phyloP scores from a whole-genome alignment of 2,329 filamentous ascomycete species.

The Cryoendolithus antarcticus region DNA sequence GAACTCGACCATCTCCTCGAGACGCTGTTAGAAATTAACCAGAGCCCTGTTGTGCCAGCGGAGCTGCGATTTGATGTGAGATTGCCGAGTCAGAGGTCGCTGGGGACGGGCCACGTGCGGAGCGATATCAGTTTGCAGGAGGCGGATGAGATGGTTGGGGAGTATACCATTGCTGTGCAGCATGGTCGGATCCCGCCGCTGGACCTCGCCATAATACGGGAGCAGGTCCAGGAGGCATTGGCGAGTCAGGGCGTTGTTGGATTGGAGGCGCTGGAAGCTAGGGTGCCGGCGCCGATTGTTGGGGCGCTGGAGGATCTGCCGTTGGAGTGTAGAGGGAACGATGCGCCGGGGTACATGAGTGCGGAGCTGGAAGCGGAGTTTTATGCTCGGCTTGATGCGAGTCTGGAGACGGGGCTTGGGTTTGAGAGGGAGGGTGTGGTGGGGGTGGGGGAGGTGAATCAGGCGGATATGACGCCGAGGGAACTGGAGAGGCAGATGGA shows the following conservation, averaged over 20 bases:
- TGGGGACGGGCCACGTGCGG: slow-evolving; percentile 20
- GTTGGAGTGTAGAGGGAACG: slow-evolving; percentile 36
- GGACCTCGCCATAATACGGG: slow-evolving; percentile 20
- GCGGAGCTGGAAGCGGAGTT: slow-evolving; percentile 64
- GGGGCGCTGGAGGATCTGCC: slow-evolving; percentile 14
- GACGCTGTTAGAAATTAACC: slow-evolving; percentile 79
- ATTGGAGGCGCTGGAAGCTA: slow-evolving; percentile 29
- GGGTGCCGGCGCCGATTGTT: slow-evolving; percentile 26
- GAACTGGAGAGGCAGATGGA: slow-evolving; percentile 37
- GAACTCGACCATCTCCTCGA: slow-evolving; percentile 85
- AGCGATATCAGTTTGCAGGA: slow-evolving; percentile 18
- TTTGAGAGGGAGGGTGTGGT: no score
- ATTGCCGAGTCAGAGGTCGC: slow-evolving; percentile 49
- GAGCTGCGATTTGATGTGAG: slow-evolving; percentile 48
- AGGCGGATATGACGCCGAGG: slow-evolving; percentile 30
- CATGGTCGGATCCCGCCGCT: slow-evolving; percentile 19
- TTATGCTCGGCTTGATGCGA: slow-evolving; percentile 51
- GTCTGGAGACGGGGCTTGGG: slow-evolving; percentile 29
- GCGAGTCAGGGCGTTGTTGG: slow-evolving; percentile 15
- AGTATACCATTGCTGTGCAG: slow-evolving; percentile 25
- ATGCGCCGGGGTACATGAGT: slow-evolving; percentile 55
- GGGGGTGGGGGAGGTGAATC: slow-evolving; percentile 10
- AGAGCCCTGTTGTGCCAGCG: slow-evolving; percentile 40
- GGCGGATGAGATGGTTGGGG: slow-evolving; percentile 19
- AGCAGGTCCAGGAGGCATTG: slow-evolving; percentile 19